Conservation (phyloP, 2,329 filamentous ascomycete genomes). For the Trichoderma pleuroti region DNA sequence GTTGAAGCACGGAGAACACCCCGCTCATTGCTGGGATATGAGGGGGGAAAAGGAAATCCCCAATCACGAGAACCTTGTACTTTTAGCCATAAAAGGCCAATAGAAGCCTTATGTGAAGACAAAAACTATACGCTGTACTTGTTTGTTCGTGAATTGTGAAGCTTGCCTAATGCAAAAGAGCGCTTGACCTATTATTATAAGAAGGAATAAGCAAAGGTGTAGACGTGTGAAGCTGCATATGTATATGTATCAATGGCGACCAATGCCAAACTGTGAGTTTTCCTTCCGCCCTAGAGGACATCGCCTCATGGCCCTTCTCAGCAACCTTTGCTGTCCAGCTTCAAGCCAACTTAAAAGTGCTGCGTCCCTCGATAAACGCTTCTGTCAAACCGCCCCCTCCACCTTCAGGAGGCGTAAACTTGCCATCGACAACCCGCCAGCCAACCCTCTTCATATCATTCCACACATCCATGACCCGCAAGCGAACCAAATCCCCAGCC, state of each 20-base stretch:
- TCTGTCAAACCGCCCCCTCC: slow-evolving; percentile 34
- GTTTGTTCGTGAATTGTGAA: not conserved
- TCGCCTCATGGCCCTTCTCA: not conserved
- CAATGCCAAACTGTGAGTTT: not conserved
- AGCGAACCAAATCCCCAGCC: slow-evolving; percentile 78
- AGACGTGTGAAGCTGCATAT: not conserved
- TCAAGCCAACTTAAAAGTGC: not conserved
- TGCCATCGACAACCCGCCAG: slow-evolving; percentile 58
- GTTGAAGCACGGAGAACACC: slow-evolving; percentile 29
- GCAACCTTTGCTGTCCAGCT: not conserved
- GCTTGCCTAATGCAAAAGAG: not conserved
- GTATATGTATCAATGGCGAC: not conserved
- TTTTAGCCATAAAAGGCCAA: slow-evolving; percentile 31
- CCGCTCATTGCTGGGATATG: slow-evolving; percentile 33
- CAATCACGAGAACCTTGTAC: slow-evolving; percentile 33
- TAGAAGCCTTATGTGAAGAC: slow-evolving; percentile 3
- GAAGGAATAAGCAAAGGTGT: not conserved
- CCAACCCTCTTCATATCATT: slow-evolving; percentile 60
- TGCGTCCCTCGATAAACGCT: slow-evolving; percentile 35
- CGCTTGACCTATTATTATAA: not conserved
- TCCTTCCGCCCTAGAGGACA: not conserved
- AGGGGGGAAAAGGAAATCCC: slow-evolving; percentile 19
- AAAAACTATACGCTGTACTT: not conserved
- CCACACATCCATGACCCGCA: slow-evolving; percentile 70
- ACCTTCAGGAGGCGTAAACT: slow-evolving; percentile 40